These are phyloP conservation scores for Sclerotiophoma versabilis DNA, from an alignment of 2,329 filamentous ascomycete species.

Conservation along the genomic window DNA sequence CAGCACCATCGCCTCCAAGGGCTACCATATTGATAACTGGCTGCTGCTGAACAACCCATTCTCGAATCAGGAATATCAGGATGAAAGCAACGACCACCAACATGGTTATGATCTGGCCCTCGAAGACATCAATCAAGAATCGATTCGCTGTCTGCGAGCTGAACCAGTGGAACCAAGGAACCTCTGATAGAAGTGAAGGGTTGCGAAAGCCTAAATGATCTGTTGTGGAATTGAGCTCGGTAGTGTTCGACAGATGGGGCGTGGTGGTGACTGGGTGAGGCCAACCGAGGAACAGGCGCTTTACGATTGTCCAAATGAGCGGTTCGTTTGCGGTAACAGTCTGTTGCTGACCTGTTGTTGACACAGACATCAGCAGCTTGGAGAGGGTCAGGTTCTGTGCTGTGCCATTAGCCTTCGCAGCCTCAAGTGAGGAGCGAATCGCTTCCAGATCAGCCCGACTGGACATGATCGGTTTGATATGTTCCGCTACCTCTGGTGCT, in stretches of 20 bases:
- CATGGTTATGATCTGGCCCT: constrained; percentile 93
- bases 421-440: constrained; percentile 28
- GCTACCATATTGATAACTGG: constrained; percentile 82
- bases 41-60: constrained; percentile 98
- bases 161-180: constrained; percentile 59
- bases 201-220: constrained; percentile 32
- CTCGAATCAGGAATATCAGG: constrained; percentile 92
- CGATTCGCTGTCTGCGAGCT: constrained; percentile 75
- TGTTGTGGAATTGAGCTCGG: constrained; percentile 38
- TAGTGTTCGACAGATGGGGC: constrained; percentile 29
- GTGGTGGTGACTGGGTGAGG: constrained; percentile 32
- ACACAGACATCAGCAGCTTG: constrained; percentile 45
- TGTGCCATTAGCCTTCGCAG: constrained; percentile 26
- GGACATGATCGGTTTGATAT: constrained; percentile 2
- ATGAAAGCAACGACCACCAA: constrained; percentile 94
- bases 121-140: constrained; percentile 80
- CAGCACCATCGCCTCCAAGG: constrained; percentile 41
- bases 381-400: constrained; percentile 34
- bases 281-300: constrained; percentile 50
- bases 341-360: constrained; percentile 52
- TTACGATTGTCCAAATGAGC: constrained; percentile 55
- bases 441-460: constrained; percentile 24
- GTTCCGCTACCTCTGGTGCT: constrained; percentile 9
- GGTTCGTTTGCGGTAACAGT: constrained; percentile 50
- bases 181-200: constrained; percentile 62